A percentile compares a stretch with the other conserved stretches of the same genome.
Evolutionary conservation across 148 eudicot species (phyloP).

Genomic region (Tetragonia tetragonoides): DNA sequence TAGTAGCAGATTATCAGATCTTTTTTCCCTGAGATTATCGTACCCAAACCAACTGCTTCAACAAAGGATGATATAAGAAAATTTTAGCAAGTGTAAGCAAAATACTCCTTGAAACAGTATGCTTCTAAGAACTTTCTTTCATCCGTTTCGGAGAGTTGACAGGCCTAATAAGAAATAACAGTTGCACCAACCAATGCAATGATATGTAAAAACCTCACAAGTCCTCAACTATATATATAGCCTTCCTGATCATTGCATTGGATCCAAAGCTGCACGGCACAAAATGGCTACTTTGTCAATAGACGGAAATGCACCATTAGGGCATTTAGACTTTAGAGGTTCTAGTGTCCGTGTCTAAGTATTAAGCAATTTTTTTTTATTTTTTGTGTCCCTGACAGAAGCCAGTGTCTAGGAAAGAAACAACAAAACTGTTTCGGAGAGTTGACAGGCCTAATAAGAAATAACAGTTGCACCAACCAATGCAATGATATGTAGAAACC

Average conservation of each 20-base stretch:
- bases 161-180: too few relatives aligned
- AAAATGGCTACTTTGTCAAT: neutral
- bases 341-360: too few relatives aligned
- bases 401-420: neutral
- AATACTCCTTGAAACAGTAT: neutral
- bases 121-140: neutral
- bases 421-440: neutral
- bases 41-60: neutral
- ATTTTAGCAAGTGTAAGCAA: neutral
- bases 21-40: neutral
- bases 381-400: neutral
- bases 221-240: neutral
- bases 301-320: neutral
- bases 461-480: neutral
- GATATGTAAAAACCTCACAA: neutral
- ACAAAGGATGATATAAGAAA: neutral
- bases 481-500: too few relatives aligned
- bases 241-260: neutral
- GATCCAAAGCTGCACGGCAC: neutral
- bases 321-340: neutral
- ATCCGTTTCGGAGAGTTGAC: neutral
- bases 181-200: neutral
- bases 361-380: neutral
- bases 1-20: neutral
- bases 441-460: too few relatives aligned